A percentile compares a stretch with the other conserved stretches of the same genome.
These are phyloP conservation scores for Tilletiopsis washingtonensis DNA, from an alignment of 1,284 basidiomycete species.

Conservation along the genomic window DNA sequence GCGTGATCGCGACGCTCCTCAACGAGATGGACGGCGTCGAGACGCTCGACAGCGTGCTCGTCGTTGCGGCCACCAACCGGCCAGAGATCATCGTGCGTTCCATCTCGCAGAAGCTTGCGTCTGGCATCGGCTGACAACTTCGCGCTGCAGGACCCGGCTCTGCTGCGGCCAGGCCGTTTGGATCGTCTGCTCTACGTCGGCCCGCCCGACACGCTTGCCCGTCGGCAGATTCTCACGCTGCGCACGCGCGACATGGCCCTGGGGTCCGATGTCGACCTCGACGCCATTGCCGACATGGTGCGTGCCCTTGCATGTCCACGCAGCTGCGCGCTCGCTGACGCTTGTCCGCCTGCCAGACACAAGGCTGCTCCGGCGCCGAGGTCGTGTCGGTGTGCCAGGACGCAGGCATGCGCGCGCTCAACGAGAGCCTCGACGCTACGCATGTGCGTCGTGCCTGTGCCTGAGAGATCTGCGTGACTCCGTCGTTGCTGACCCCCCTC, in stretches of 20 bases:
- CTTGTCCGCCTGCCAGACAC: slow-evolving; percentile 31
- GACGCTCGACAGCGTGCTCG: slow-evolving; percentile 80
- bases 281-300: slow-evolving; percentile 59
- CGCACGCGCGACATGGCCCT: slow-evolving; percentile 72
- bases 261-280: slow-evolving; percentile 45
- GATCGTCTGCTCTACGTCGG: slow-evolving; percentile 92
- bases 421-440: slow-evolving; percentile 67
- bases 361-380: slow-evolving; percentile 94
- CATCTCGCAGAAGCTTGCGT: background rate
- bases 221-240: slow-evolving; percentile 77
- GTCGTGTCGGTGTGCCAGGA: slow-evolving; percentile 88
- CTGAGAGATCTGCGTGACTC: too few relatives aligned
- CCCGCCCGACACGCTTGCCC: slow-evolving; percentile 69
- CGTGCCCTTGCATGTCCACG: slow-evolving; percentile 6
- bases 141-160: slow-evolving; percentile 68
- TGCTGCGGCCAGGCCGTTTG: slow-evolving; percentile 90
- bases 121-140: background rate
- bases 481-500: too few relatives aligned
- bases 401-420: slow-evolving; percentile 84
- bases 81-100: slow-evolving; percentile 75
- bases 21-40: slow-evolving; percentile 98
- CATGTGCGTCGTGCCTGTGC: slow-evolving; percentile 68
- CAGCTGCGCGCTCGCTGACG: background rate
- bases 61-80: slow-evolving; percentile 91
- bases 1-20: slow-evolving; percentile 82